Evolutionary conservation across 2,329 filamentous ascomycete species (phyloP), one percentile per base, ranked within the genome.

Genomic region (Verticillium isaacii): DNA sequence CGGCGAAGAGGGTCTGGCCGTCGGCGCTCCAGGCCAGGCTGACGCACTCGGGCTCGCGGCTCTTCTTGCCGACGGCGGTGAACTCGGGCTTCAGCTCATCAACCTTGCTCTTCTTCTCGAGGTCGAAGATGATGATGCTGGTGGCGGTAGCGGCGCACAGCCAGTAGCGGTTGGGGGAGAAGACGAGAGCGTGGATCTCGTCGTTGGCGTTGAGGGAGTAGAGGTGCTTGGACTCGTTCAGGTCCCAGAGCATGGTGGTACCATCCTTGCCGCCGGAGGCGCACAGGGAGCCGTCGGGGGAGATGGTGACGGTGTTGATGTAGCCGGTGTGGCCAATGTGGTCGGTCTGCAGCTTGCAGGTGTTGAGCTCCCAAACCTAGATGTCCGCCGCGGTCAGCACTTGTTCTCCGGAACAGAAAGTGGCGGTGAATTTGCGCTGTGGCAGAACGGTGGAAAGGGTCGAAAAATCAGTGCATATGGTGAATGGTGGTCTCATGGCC

Each of bases 61-160:
- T 93, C 92, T 98, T 98, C 92, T 97, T 97, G 85, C 93, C 92
- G 78, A 93, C 90, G 78, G 93, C 87, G 77, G 93, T 86, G 86
- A 95, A 96, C 81, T 99, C 95, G 72, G 94, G 94, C 90, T 96
- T 97, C 81, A 99, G 89, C 89, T 98, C 95, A 75, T 98, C 94
- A 77, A 98, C 94, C 91, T 97, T 98, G 90, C 90, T 96, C 93
- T 99, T 99, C 93, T 99, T 99, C 92, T 99, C 95, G 72, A 99
- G 89, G 78, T 99, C 95, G 85, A 99, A 99, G 88, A 99, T 98
- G 88, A 97, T 97, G 88, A 99, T 98, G 88, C 89, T 93, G 84
- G 88, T 92, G 78, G 92, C 87, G 68, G 95, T 99, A 78, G 95
- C 95, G 78, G 95, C 95, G 88, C 95, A 99, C 73, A 99, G 90